These are phyloP conservation scores for Spirogloea muscicola DNA, from an alignment of 139 green algal species.

Conservation along the genomic window DNA sequence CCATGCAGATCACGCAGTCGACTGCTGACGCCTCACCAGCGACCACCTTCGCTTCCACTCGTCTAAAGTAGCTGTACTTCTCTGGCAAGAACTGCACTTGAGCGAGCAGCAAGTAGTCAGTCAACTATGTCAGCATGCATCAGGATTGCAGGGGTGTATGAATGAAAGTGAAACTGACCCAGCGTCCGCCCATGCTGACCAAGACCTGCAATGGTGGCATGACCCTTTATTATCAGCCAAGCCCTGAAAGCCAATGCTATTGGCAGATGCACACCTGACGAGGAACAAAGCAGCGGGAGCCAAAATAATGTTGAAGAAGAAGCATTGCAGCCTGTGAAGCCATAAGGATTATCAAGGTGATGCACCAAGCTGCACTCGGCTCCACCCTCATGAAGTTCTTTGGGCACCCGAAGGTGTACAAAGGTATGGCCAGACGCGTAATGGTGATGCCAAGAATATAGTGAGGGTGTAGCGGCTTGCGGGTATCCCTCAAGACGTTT, in stretches of 20 bases:
- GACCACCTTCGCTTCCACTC: neutral
- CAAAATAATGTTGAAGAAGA: slow-evolving; percentile 61
- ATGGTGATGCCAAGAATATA: slow-evolving; percentile 75
- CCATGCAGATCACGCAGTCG: slow-evolving; percentile 93
- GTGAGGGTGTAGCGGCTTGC: slow-evolving; percentile 63
- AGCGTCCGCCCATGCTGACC: no score
- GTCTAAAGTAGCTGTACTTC: slow-evolving; percentile 75
- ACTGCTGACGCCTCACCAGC: slow-evolving; percentile 26
- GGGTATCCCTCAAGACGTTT: slow-evolving; percentile 53
- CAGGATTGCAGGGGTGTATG: no score
- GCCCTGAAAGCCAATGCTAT: no score
- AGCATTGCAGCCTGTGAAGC: slow-evolving; percentile 60
- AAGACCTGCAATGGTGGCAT: no score
- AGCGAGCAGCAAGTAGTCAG: no score
- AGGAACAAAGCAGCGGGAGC: slow-evolving; percentile 74
- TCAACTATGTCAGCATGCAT: no score
- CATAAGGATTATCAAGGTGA: slow-evolving; percentile 18
- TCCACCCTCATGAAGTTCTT: slow-evolving; percentile 47
- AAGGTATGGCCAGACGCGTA: slow-evolving; percentile 62
- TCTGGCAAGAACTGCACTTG: slow-evolving; percentile 58
- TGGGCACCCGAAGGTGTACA: slow-evolving; percentile 67
- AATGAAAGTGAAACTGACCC: no score
- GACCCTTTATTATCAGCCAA: no score
- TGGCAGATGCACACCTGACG: slow-evolving; percentile 20
- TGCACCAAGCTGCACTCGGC: slow-evolving; percentile 29